Evolutionary conservation across 345 rosid species (phyloP).

Genomic region (sweet orange (Citrus sinensis)): DVS_A1.0 CM039169.1:24602001-24602500

Average conservation of each 20-base stretch:
- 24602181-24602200: background rate
- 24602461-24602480: too few relatives aligned
- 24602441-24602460: too few relatives aligned
- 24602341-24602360: background rate
- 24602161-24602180: background rate
- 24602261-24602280: background rate
- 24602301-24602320: too few relatives aligned
- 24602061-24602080: too few relatives aligned
- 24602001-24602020: background rate
- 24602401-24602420: conserved; percentile 7
- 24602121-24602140: background rate
- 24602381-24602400: too few relatives aligned
- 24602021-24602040: background rate
- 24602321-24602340: background rate
- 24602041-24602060: background rate
- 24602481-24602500: too few relatives aligned
- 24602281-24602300: background rate
- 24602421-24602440: too few relatives aligned
- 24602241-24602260: background rate
- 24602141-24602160: background rate
- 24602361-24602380: too few relatives aligned
- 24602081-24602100: background rate
- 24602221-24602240: background rate
- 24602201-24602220: background rate
- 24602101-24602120: background rate